Conservation (phyloP, 768 basidiomycete genomes). For the Pisolithus sp. region DNA sequence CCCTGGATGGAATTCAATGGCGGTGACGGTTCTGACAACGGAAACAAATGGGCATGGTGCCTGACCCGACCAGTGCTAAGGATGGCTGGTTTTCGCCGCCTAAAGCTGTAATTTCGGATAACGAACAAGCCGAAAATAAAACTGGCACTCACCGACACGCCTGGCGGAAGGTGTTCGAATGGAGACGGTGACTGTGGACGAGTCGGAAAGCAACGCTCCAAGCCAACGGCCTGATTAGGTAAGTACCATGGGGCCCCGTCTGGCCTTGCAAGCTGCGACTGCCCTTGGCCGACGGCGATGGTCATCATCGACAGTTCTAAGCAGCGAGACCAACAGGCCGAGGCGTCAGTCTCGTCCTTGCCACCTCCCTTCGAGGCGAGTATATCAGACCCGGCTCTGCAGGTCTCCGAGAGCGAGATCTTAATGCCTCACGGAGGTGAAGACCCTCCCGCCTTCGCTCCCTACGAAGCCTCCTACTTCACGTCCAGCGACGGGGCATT, state of each 20-base stretch:
- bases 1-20: not conserved
- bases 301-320: not conserved
- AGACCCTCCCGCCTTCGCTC: conserved; percentile 57
- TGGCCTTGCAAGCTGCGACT: too few relatives aligned
- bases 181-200: too few relatives aligned
- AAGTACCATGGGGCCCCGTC: too few relatives aligned
- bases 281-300: too few relatives aligned
- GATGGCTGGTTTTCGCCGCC: not conserved
- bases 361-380: conserved; percentile 27
- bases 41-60: not conserved
- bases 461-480: conserved; percentile 59
- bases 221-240: too few relatives aligned
- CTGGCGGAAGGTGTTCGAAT: too few relatives aligned
- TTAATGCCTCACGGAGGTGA: conserved; percentile 29
- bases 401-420: conserved; percentile 18
- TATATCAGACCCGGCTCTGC: conserved; percentile 15
- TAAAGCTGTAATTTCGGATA: too few relatives aligned
- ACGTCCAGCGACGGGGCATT: conserved; percentile 41
- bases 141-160: too few relatives aligned
- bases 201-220: too few relatives aligned
- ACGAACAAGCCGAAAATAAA: too few relatives aligned
- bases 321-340: not conserved
- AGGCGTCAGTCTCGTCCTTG: not conserved
- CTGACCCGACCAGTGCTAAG: not conserved
- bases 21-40: not conserved